Percentiles rank a stretch among this genome's conserved stretches.
phyloP scores from a whole-genome alignment of 768 basidiomycete genomes.

The Chlorophyllum brunneum region DNA sequence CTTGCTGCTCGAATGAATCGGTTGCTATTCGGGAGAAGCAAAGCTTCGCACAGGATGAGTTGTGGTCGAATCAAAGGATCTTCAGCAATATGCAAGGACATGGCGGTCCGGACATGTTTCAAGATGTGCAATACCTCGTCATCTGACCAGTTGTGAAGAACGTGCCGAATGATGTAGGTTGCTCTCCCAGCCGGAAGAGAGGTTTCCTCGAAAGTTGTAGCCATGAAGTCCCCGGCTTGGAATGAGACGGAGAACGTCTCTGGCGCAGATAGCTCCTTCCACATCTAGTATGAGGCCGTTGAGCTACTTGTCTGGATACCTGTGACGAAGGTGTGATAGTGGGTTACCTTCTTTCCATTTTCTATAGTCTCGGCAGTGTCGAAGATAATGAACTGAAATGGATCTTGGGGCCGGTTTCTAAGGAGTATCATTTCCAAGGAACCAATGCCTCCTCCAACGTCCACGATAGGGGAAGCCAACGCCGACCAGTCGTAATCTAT shows the following conservation, averaged over 20 bases:
- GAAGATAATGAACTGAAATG: conserved; percentile 1
- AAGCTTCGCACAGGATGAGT: background rate
- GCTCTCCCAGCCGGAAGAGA: background rate
- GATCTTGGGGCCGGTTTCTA: background rate
- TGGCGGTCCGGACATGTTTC: conserved; percentile 6
- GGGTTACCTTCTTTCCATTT: conserved; percentile 1
- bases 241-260: background rate
- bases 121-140: conserved; percentile 2
- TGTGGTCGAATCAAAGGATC: background rate
- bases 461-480: background rate
- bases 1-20: background rate
- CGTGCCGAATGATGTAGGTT: conserved; percentile 8
- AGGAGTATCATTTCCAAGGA: background rate
- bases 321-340: background rate
- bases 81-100: background rate
- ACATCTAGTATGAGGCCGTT: background rate
- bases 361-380: background rate
- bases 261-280: background rate
- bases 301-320: background rate
- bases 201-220: background rate
- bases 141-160: conserved; percentile 8
- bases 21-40: background rate
- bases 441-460: conserved; percentile 7
- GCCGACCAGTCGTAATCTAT: conserved; percentile 5
- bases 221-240: conserved; percentile 6